Conservation (phyloP, 1,284 basidiomycete genomes). For the Phylloporus sp. region DNA sequence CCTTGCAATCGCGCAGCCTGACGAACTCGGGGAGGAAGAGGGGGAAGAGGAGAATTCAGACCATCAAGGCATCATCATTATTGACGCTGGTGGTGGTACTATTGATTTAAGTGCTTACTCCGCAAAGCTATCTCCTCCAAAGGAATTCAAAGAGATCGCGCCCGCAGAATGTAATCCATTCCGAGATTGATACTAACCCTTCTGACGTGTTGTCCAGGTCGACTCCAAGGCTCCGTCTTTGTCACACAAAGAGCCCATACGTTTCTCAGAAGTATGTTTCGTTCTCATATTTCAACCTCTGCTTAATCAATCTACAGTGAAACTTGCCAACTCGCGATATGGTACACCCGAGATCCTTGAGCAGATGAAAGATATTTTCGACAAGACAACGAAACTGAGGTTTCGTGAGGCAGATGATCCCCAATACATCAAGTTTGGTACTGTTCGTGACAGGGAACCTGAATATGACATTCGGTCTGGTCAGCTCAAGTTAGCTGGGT, state of each 20-base stretch:
- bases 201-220: conserved; percentile 28
- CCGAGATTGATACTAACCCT: background rate
- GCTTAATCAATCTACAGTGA: conserved; percentile 28
- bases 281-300: background rate
- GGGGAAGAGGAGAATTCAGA: background rate
- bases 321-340: conserved; percentile 41
- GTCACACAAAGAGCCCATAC: conserved; percentile 50
- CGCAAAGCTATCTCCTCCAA: conserved; percentile 35
- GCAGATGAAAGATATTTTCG: conserved; percentile 57
- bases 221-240: conserved; percentile 46
- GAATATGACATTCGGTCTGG: conserved; percentile 53
- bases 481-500: conserved; percentile 55
- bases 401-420: conserved; percentile 51
- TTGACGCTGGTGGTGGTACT: background rate
- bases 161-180: conserved; percentile 46
- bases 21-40: background rate
- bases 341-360: conserved; percentile 45
- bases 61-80: background rate
- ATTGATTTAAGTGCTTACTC: conserved; percentile 43
- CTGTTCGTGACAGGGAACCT: conserved; percentile 52
- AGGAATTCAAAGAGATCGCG: conserved; percentile 47
- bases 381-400: conserved; percentile 57
- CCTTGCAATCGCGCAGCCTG: background rate
- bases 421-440: conserved; percentile 59
- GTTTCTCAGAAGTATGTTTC: conserved; percentile 42